Evolutionary conservation across 345 rosid species (phyloP).

Genomic region (Draba incana): DNA sequence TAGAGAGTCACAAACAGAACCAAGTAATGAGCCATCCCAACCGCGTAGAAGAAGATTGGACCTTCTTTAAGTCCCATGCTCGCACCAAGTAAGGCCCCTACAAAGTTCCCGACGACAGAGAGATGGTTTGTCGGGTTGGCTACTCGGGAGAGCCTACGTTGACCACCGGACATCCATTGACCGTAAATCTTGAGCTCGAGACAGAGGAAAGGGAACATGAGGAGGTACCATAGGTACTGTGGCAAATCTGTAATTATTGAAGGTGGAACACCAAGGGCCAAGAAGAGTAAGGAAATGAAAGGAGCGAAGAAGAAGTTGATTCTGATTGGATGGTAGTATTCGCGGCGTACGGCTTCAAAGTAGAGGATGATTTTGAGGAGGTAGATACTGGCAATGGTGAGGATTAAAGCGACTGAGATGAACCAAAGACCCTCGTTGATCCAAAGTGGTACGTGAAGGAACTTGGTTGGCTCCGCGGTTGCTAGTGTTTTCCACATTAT

Average conservation of each 20-base stretch:
- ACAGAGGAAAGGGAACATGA: slow-evolving; percentile 70
- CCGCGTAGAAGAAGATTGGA: slow-evolving; percentile 79
- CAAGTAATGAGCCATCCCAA: slow-evolving; percentile 76
- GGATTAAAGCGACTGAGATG: slow-evolving; percentile 55
- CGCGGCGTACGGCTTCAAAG: slow-evolving; percentile 86
- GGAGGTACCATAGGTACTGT: slow-evolving; percentile 64
- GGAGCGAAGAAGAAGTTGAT: slow-evolving; percentile 92
- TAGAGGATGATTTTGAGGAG: slow-evolving; percentile 59
- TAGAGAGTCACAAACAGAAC: slow-evolving; percentile 86
- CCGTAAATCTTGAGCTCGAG: slow-evolving; percentile 86
- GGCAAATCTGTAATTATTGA: slow-evolving; percentile 47
- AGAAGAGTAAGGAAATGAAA: slow-evolving; percentile 75
- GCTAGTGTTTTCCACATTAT: slow-evolving; percentile 81
- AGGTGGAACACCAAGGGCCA: slow-evolving; percentile 73
- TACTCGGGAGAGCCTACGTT: slow-evolving; percentile 74
- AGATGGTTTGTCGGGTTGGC: slow-evolving; percentile 91
- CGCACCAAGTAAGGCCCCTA: slow-evolving; percentile 83
- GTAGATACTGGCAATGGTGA: slow-evolving; percentile 50
- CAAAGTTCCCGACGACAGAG: slow-evolving; percentile 78
- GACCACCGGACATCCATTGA: slow-evolving; percentile 96
- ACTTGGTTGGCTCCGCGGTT: slow-evolving; percentile 58
- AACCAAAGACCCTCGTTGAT: slow-evolving; percentile 64
- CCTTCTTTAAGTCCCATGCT: slow-evolving; percentile 83
- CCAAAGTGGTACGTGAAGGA: slow-evolving; percentile 54
- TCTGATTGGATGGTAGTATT: slow-evolving; percentile 83